Evolutionary conservation across 768 basidiomycete species (phyloP).

Genomic region (Xerocomellus intermedius): DNA sequence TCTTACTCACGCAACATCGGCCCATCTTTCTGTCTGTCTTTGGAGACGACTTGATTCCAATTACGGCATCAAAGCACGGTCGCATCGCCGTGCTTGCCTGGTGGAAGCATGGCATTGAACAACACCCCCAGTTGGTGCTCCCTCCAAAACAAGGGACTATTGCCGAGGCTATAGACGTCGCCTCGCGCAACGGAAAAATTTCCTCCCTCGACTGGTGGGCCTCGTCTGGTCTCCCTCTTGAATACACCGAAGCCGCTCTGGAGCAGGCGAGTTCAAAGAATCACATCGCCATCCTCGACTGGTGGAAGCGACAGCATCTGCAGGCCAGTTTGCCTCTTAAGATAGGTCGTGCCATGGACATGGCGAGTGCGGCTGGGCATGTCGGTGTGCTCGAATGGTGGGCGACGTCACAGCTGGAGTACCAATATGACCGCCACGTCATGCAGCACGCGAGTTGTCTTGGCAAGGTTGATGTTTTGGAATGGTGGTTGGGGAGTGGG

Average conservation of each 20-base stretch:
- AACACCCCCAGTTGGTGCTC: constrained; percentile 58
- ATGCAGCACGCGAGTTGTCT: constrained; percentile 77
- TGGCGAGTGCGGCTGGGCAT: constrained; percentile 76
- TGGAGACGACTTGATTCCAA: constrained; percentile 68
- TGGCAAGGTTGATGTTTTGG: constrained; percentile 74
- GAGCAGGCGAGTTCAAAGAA: constrained; percentile 79
- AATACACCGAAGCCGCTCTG: constrained; percentile 78
- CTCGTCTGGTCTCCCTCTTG: constrained; percentile 57
- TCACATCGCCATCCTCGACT: constrained; percentile 72
- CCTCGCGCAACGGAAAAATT: constrained; percentile 75
- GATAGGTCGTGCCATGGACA: constrained; percentile 82
- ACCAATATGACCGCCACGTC: constrained; percentile 75
- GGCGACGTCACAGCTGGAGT: constrained; percentile 73
- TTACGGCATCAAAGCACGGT: constrained; percentile 75
- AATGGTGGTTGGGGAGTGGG: constrained; percentile 83
- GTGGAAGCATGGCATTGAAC: constrained; percentile 70
- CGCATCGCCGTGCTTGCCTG: constrained; percentile 71
- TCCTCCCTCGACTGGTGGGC: constrained; percentile 82
- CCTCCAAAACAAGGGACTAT: constrained; percentile 54
- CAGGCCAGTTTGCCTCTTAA: constrained; percentile 59
- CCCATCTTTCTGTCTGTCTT: constrained; percentile 63
- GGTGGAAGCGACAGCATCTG: constrained; percentile 71
- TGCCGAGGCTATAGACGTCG: constrained; percentile 72
- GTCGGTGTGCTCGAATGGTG: constrained; percentile 83
- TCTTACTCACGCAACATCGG: constrained; percentile 64